A percentile compares a stretch with the other conserved stretches of the same genome.
Evolutionary conservation across 2,329 filamentous ascomycete species (phyloP).

Genomic region (Pseudocercospora vitis): DNA sequence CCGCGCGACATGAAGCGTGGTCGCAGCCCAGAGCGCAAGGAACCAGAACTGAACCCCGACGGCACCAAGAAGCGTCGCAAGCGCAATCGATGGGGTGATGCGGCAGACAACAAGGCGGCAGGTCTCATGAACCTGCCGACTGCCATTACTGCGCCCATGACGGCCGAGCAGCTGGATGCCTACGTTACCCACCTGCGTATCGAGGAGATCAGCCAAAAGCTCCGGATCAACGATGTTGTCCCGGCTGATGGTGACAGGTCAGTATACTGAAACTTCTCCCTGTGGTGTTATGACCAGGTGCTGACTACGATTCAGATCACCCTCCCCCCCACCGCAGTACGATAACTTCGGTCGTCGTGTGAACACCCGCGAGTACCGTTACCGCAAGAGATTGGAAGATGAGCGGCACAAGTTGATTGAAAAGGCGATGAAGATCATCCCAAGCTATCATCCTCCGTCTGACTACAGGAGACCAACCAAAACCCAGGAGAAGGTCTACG

Average conservation of each 20-base stretch:
- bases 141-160: conserved; percentile 96
- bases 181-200: conserved; percentile 96
- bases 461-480: conserved; percentile 98
- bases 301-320: conserved; percentile 63
- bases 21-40: conserved; percentile 67
- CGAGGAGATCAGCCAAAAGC: conserved; percentile 98
- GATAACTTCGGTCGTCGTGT: conserved; percentile 99
- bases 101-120: conserved; percentile 96
- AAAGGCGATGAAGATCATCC: conserved; percentile 99
- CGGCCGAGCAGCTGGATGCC: conserved; percentile 94
- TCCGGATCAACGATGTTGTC: conserved; percentile 98
- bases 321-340: conserved; percentile 93
- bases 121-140: conserved; percentile 97
- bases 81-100: conserved; percentile 97
- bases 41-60: conserved; percentile 54
- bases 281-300: background rate
- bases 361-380: conserved; percentile 97
- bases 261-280: conserved; percentile 38
- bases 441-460: conserved; percentile 97
- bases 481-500: conserved; percentile 99
- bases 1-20: conserved; percentile 70
- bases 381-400: conserved; percentile 96
- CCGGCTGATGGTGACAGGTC: conserved; percentile 94
- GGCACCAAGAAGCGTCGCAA: conserved; percentile 91
- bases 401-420: conserved; percentile 98